Percentiles rank a stretch among this genome's conserved stretches.
Evolutionary conservation across 225 moss, liverwort and hornwort species (phyloP).

Genomic region (Sphagnum tenellum): DNA sequence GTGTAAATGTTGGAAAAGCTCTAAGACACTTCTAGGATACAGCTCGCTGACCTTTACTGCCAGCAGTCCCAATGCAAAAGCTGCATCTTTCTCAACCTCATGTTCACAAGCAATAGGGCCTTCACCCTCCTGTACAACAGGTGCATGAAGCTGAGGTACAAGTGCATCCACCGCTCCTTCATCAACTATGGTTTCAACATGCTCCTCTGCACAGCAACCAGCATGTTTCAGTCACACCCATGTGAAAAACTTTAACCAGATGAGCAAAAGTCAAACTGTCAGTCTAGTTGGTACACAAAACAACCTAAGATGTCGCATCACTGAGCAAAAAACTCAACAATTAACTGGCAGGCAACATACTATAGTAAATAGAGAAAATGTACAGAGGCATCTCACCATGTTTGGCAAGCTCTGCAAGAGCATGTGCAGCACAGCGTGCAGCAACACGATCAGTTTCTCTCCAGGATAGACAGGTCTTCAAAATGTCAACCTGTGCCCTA

Average conservation of each 20-base stretch:
- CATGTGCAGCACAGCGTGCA: slow-evolving; percentile 83
- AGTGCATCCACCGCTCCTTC: slow-evolving; percentile 94
- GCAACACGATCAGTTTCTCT: slow-evolving; percentile 82
- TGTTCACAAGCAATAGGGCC: slow-evolving; percentile 78
- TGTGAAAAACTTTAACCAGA: too few relatives aligned
- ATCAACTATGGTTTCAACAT: slow-evolving; percentile 89
- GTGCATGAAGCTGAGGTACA: slow-evolving; percentile 84
- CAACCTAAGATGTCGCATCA: too few relatives aligned
- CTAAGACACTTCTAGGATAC: too few relatives aligned
- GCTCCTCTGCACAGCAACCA: slow-evolving; percentile 54
- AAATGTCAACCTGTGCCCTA: slow-evolving; percentile 72
- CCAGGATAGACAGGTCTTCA: slow-evolving; percentile 78
- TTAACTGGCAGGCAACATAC: too few relatives aligned
- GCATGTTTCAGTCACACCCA: too few relatives aligned
- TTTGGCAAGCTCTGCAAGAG: slow-evolving; percentile 95
- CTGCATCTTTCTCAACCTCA: slow-evolving; percentile 97
- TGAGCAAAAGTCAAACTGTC: too few relatives aligned
- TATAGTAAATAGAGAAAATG: too few relatives aligned
- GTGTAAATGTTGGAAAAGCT: too few relatives aligned
- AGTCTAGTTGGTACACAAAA: too few relatives aligned
- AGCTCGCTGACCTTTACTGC: slow-evolving; percentile 43
- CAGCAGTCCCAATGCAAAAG: slow-evolving; percentile 83
- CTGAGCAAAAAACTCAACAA: too few relatives aligned
- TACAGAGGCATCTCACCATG: slow-evolving; percentile 46
- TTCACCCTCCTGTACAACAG: slow-evolving; percentile 53